Evolutionary conservation across 108 stramenopile species (phyloP), one percentile per base, ranked within the genome.

Genomic region (Skeletonema grethae): DNA sequence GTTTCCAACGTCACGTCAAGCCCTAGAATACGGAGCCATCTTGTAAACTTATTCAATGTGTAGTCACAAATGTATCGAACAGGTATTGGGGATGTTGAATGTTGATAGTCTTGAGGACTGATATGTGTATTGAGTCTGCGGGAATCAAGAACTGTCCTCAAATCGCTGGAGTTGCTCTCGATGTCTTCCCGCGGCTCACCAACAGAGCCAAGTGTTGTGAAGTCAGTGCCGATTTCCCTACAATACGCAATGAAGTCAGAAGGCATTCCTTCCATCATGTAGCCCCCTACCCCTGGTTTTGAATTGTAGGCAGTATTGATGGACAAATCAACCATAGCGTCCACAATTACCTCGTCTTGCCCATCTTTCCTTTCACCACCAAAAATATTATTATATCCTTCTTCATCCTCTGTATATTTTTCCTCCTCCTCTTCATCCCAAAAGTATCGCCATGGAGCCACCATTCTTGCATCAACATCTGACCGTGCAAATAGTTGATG

Each of bases 11-110:
- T 87, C 0, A 91, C 92, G 82, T 96, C 95, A 57, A 91, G 73
- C 0, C 95, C 95, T 24, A 96, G 63, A 41, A 96, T 89, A 50
- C 95, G 86, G 0, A 96, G 63, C 95, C 95, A 96, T 20, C 95
- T 64, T n/a, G 79, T 80, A 36, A 80, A 74, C 58, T 87, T 71
- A 72, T 94, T 96, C 29, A 96, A 71, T 2, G 92, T 96, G 46
- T 75, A 85, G 62, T 85, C 82, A 48, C 67, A 79, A 68, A 82
- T 64, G 43, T 85, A 85, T 39, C 75, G 67, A 11, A 74, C 72
- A 48, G 43, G 50, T 28, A 69, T 25, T 36, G 73, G 67, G 5
- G 79, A 69, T 46, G 62, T 70, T 12, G 46, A 50, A 63, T 80
- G 79, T 41, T 69, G 46, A 43, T 80, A 80, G 45, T 80, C 79